phyloP scores from a whole-genome alignment of 805 yeast species.

The Ogataea methanolica region DNA sequence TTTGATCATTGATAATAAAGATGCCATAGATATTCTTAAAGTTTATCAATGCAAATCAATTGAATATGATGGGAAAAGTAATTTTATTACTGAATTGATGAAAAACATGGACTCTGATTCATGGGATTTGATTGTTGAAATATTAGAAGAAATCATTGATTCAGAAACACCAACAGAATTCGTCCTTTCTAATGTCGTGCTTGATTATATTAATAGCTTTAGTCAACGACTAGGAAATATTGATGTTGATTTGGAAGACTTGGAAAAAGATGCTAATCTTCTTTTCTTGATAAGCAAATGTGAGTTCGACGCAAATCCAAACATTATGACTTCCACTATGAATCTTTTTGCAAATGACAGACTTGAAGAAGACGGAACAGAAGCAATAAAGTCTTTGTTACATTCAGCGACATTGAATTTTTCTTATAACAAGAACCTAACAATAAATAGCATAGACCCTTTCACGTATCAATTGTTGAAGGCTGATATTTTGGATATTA shows the following conservation, averaged over 20 bases:
- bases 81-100: not conserved
- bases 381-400: not conserved
- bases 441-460: not conserved
- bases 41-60: not conserved
- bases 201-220: not conserved
- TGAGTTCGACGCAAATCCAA: not conserved
- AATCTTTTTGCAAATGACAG: not conserved
- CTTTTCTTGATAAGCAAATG: not conserved
- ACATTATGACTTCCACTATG: not conserved
- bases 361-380: not conserved
- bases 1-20: not conserved
- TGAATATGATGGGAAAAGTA: not conserved
- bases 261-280: slow-evolving; percentile 6
- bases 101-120: not conserved
- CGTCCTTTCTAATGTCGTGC: slow-evolving; percentile 9
- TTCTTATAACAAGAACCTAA: not conserved
- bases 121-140: slow-evolving; percentile 2
- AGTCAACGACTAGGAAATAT: not conserved
- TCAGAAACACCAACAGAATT: not conserved
- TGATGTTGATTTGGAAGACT: slow-evolving; percentile 7
- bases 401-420: not conserved
- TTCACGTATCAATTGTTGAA: too few relatives aligned
- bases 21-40: not conserved
- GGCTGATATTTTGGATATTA: not conserved
- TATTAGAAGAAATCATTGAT: slow-evolving; percentile 10